Conservation (phyloP, 2,329 filamentous ascomycete genomes). For the Huntiella abstrusa region DNA sequence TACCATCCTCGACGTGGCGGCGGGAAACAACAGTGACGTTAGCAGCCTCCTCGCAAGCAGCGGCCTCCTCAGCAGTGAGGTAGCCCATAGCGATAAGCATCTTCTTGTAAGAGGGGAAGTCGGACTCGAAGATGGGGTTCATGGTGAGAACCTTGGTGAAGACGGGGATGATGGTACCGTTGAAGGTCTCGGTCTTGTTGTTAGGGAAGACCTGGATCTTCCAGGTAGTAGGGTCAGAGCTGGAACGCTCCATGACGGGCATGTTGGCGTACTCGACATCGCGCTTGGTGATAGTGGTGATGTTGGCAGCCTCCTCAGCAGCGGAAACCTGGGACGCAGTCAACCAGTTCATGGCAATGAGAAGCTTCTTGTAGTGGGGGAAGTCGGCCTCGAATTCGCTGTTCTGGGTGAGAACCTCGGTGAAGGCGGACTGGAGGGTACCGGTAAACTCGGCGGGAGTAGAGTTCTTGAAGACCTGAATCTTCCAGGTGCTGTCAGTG, state of each 20-base stretch:
- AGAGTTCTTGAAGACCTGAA: slow-evolving; percentile 4
- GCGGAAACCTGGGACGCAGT: not conserved
- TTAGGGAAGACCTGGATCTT: slow-evolving; percentile 2
- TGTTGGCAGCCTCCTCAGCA: not conserved
- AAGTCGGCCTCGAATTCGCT: slow-evolving; percentile 8
- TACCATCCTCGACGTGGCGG: not conserved
- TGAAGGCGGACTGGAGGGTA: slow-evolving; percentile 3
- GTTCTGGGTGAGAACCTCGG: slow-evolving; percentile 4
- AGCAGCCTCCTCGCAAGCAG: not conserved
- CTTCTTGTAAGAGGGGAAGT: slow-evolving; percentile 9
- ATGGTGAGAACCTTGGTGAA: slow-evolving; percentile 1
- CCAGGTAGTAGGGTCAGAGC: slow-evolving; percentile 1
- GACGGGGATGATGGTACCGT: slow-evolving; percentile 2
- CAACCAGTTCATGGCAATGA: slow-evolving; percentile 7
- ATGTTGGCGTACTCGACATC: not conserved
- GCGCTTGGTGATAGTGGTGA: not conserved
- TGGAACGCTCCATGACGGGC: not conserved
- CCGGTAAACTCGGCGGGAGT: slow-evolving; percentile 4
- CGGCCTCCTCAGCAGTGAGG: slow-evolving; percentile 3
- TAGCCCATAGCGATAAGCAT: slow-evolving; percentile 8
- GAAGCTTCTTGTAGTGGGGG: slow-evolving; percentile 8
- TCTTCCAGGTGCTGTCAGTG: slow-evolving; percentile 2
- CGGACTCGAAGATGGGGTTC: slow-evolving; percentile 7
- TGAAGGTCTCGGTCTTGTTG: not conserved
- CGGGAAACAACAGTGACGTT: not conserved